These are phyloP conservation scores for Fraxinus dipetala DNA, from an alignment of 305 asterid genomes.

Conservation along the genomic window DNA sequence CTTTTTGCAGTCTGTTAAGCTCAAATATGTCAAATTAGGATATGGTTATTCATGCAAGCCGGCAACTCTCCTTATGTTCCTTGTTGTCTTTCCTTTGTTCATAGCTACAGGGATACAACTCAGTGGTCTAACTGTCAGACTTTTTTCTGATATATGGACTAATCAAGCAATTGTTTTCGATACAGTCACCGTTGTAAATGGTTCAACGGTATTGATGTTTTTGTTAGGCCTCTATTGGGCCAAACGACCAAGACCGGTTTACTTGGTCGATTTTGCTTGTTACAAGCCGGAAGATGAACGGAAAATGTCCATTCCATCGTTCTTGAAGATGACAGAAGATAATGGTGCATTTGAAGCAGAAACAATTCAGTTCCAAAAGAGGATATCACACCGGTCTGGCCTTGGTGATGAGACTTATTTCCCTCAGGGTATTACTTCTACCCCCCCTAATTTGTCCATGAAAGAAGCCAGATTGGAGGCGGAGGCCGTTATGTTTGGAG, in stretches of 20 bases:
- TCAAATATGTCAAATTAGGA: constrained; percentile 32
- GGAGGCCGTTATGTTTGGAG: constrained; percentile 21
- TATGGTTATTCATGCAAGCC: constrained; percentile 34
- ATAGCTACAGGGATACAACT: constrained; percentile 15
- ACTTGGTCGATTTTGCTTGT: constrained; percentile 30
- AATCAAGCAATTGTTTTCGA: constrained; percentile 2
- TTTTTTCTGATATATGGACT: not conserved
- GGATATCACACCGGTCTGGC: constrained; percentile 26
- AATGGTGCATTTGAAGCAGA: constrained; percentile 28
- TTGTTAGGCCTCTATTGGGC: constrained; percentile 28
- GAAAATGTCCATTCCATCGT: constrained; percentile 22
- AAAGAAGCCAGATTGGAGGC: constrained; percentile 32
- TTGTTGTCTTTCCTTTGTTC: constrained; percentile 24
- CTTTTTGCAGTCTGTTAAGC: constrained; percentile 33
- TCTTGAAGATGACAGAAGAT: constrained; percentile 28
- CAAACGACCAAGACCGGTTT: constrained; percentile 19
- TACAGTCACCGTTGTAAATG: not conserved
- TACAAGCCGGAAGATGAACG: constrained; percentile 30
- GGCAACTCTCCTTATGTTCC: constrained; percentile 13
- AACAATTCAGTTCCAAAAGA: constrained; percentile 21
- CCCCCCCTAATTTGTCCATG: constrained; percentile 33
- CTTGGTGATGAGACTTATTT: constrained; percentile 34
- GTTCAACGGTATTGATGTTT: not conserved
- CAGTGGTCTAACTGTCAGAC: constrained; percentile 1
- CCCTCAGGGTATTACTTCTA: constrained; percentile 26